Conservation (phyloP, 306 rosid species). For the Abrus precatorius region DNA sequence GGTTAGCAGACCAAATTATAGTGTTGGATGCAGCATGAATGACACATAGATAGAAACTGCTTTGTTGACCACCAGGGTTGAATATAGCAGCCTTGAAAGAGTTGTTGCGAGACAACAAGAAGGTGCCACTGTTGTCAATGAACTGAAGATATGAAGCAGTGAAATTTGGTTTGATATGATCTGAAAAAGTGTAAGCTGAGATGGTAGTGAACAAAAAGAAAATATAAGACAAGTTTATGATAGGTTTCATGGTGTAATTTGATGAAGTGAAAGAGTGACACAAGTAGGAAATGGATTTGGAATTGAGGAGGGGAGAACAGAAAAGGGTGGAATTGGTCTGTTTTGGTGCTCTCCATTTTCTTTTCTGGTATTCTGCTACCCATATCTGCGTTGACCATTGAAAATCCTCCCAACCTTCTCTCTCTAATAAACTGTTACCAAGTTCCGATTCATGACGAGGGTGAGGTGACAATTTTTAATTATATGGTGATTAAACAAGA, state of each 20-base stretch:
- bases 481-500: constrained; percentile 48
- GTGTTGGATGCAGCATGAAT: constrained; percentile 73
- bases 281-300: constrained; percentile 42
- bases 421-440: constrained; percentile 55
- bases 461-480: constrained; percentile 45
- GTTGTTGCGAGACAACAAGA: constrained; percentile 69
- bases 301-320: constrained; percentile 32
- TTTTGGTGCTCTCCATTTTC: constrained; percentile 52
- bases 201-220: constrained; percentile 51
- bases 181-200: constrained; percentile 56
- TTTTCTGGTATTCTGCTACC: constrained; percentile 34
- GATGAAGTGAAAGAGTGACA: constrained; percentile 41
- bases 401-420: constrained; percentile 35
- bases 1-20: constrained; percentile 87
- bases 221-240: constrained; percentile 45
- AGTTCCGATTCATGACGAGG: constrained; percentile 53
- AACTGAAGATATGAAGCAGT: constrained; percentile 63
- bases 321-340: constrained; percentile 48
- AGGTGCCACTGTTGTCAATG: constrained; percentile 65
- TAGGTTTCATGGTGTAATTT: constrained; percentile 67
- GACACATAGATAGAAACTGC: constrained; percentile 74
- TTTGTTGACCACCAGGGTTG: constrained; percentile 61
- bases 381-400: constrained; percentile 60
- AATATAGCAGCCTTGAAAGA: constrained; percentile 71
- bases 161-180: constrained; percentile 64